Evolutionary conservation across 306 rosid genomes (phyloP).

Genomic region (Cucumis cinereus): DNA sequence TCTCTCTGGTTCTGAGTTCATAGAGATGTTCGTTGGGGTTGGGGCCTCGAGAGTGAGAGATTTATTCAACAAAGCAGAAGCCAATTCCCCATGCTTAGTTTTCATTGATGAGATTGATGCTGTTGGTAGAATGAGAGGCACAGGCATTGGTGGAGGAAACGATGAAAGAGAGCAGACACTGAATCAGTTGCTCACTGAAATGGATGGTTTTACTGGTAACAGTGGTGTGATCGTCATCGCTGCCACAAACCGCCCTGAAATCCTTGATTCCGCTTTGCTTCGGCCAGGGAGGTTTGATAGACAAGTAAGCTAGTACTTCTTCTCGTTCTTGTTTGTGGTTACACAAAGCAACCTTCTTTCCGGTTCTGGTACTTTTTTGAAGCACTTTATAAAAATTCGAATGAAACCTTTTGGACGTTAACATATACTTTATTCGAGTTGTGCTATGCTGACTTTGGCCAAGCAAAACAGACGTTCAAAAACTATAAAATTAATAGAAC

Average conservation of each 20-base stretch:
- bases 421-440: too few relatives aligned
- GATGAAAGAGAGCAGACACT: slow-evolving; percentile 76
- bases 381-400: too few relatives aligned
- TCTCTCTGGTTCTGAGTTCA: slow-evolving; percentile 68
- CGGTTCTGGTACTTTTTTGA: too few relatives aligned
- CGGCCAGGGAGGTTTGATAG: slow-evolving; percentile 77
- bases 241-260: slow-evolving; percentile 67
- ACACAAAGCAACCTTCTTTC: too few relatives aligned
- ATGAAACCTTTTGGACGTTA: too few relatives aligned
- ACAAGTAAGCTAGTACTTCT: slow-evolving; percentile 27
- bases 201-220: slow-evolving; percentile 65
- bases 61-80: slow-evolving; percentile 60
- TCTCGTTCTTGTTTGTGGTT: background rate
- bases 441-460: too few relatives aligned
- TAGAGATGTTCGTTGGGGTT: slow-evolving; percentile 78
- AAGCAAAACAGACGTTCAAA: background rate
- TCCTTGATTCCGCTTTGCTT: slow-evolving; percentile 68
- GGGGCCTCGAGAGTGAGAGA: slow-evolving; percentile 84
- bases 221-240: slow-evolving; percentile 67
- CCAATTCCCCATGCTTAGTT: slow-evolving; percentile 57
- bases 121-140: slow-evolving; percentile 78
- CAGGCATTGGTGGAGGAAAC: slow-evolving; percentile 80
- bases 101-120: slow-evolving; percentile 82
- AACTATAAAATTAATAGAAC: background rate
- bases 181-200: slow-evolving; percentile 68